Evolutionary conservation across 257 asterid species (phyloP), one percentile per base, ranked within the genome.

Genomic region (Penstemon davidsonii): DNA sequence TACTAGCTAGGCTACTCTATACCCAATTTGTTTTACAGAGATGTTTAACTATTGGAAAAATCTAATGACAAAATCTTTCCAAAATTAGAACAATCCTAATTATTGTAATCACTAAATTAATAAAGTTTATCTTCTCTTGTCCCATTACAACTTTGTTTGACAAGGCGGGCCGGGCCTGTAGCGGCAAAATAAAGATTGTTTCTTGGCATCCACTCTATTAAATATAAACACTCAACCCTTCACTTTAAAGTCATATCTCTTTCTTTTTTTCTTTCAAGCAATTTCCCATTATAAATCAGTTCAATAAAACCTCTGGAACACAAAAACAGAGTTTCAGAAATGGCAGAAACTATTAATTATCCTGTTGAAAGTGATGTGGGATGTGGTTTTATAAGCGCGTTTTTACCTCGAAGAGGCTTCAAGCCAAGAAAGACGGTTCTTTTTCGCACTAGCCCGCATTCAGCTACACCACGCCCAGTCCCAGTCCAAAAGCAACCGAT

Each of bases 201-300:
- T 74, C 89, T 86, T 86, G 73, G 72, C 84, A 61, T 75, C 85
- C 72, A 81, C 85, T 81, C 85, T 68, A 52, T 43, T 61, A 55
- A 36, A 74, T 47, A 73, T 67, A 71, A 51, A 80, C 71, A 66
- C 66, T 80, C 42, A 70, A 79, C 58, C 61, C 90, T 84, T 82
- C 77, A 45, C 70, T 61, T 75, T 64, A 73, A 83, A 86, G 86
- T 68, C 66, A 71, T 58, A 67, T 66, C 73, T 64, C 58, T 54
- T 57, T 62, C 49, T 71, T 39, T 11, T 19, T 10, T 66, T 25
- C 52, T 67, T 68, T 42, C 13, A 45, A 66, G 19, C 0, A 63
- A 37, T 72, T 77, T 55, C 55, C 51, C 62, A 36, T 50, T 25
- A 41, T 7, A 12, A 42, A 6, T 40, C 44, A 53, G 41, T 45